Evolutionary conservation across 768 basidiomycete species (phyloP).

Genomic region (Paxillus rubicundulus): DNA sequence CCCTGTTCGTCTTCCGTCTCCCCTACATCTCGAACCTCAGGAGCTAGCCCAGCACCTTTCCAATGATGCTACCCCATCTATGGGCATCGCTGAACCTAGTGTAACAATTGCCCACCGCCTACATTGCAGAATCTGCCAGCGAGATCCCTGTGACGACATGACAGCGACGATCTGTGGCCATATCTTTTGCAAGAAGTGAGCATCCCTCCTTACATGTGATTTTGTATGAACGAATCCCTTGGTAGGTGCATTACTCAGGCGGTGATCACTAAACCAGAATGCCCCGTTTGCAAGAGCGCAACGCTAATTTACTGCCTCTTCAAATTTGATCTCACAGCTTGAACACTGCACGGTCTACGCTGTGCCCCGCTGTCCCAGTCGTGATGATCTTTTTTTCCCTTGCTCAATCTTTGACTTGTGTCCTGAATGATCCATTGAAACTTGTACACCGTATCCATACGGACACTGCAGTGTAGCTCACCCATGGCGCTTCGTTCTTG

Average conservation of each 20-base stretch:
- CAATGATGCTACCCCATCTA: background rate
- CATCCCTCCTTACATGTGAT: constrained; percentile 1
- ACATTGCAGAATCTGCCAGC: constrained; percentile 45
- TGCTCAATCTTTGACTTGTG: no score
- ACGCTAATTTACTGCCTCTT: constrained; percentile 50
- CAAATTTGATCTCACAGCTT: constrained; percentile 35
- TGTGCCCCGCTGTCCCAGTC: background rate
- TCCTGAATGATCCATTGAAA: no score
- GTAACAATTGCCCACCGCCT: constrained; percentile 17
- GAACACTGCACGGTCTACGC: background rate
- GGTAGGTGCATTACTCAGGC: constrained; percentile 49
- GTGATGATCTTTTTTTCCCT: no score
- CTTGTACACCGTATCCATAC: no score
- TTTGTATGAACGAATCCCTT: background rate
- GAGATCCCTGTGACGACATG: constrained; percentile 44
- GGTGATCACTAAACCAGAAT: constrained; percentile 40
- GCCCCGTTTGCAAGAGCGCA: constrained; percentile 27
- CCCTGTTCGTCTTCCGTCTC: background rate
- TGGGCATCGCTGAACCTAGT: background rate
- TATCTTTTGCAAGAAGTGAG: constrained; percentile 52
- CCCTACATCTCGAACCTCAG: constrained; percentile 5
- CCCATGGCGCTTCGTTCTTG: no score
- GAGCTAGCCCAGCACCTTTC: background rate
- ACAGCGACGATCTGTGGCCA: constrained; percentile 61
- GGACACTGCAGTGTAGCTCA: no score